Conservation (phyloP, 2,329 filamentous ascomycete genomes). For the Cladophialophora exuberans region DNA sequence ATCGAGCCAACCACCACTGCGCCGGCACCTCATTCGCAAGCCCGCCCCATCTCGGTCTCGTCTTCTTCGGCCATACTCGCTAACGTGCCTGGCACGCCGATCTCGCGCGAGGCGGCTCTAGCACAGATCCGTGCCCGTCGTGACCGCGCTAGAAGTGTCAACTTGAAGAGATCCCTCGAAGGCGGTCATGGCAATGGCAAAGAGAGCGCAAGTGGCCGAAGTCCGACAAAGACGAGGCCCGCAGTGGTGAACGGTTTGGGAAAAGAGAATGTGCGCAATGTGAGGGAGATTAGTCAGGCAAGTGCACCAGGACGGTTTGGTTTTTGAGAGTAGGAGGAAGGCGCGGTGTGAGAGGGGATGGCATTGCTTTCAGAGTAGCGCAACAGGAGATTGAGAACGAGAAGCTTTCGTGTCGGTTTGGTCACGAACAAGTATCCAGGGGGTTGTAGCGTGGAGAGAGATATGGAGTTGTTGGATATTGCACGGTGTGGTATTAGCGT, state of each 20-base stretch:
- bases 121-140: constrained; percentile 54
- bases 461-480: no score
- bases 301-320: constrained; percentile 27
- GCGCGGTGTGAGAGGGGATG: no score
- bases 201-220: constrained; percentile 2
- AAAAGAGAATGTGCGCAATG: constrained; percentile 11
- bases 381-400: no score
- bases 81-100: constrained; percentile 45
- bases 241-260: constrained; percentile 16
- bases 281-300: constrained; percentile 28
- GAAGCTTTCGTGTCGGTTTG: no score
- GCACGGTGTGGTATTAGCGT: no score
- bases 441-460: no score
- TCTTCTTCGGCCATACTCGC: constrained; percentile 27
- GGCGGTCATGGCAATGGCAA: neutral
- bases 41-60: constrained; percentile 8
- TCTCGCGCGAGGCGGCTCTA: constrained; percentile 52
- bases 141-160: constrained; percentile 47
- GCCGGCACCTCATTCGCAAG: neutral
- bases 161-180: constrained; percentile 34
- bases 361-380: no score
- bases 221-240: constrained; percentile 22
- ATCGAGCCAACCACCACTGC: constrained; percentile 3
- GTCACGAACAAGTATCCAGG: no score
- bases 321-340: no score